Conservation (phyloP, 257 asterid species). For the Jaltomata sinuosa region DNA sequence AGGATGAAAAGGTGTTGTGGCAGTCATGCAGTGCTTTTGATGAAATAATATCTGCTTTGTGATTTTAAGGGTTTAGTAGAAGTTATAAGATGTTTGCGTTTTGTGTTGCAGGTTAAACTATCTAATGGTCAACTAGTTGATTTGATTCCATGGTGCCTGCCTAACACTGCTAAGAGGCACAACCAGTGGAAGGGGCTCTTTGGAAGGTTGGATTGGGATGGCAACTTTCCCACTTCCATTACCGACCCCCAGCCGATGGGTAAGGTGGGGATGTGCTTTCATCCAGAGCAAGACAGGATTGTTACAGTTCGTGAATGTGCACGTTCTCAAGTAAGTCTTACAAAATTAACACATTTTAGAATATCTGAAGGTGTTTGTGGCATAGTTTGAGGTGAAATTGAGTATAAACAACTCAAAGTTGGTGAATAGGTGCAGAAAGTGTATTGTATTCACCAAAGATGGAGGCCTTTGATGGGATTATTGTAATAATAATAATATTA, state of each 20-base stretch:
- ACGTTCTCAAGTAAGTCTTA: constrained; percentile 74
- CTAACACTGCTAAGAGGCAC: constrained; percentile 96
- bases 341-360: background rate
- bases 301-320: constrained; percentile 97
- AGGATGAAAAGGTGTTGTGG: constrained; percentile 68
- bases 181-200: constrained; percentile 98
- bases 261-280: constrained; percentile 97
- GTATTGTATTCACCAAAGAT: background rate
- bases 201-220: constrained; percentile 95
- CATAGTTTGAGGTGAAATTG: background rate
- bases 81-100: background rate
- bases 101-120: constrained; percentile 48
- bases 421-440: background rate
- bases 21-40: background rate
- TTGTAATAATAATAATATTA: background rate
- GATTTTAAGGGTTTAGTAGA: background rate
- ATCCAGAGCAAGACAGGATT: constrained; percentile 91
- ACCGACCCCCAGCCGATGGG: constrained; percentile 99
- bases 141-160: constrained; percentile 96
- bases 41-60: background rate
- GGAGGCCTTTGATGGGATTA: background rate
- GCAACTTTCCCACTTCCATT: constrained; percentile 82
- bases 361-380: background rate
- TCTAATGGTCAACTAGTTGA: constrained; percentile 80
- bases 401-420: background rate